phyloP scores from a whole-genome alignment of 1,284 basidiomycete species.

The Trichosporon sp. region DNA sequence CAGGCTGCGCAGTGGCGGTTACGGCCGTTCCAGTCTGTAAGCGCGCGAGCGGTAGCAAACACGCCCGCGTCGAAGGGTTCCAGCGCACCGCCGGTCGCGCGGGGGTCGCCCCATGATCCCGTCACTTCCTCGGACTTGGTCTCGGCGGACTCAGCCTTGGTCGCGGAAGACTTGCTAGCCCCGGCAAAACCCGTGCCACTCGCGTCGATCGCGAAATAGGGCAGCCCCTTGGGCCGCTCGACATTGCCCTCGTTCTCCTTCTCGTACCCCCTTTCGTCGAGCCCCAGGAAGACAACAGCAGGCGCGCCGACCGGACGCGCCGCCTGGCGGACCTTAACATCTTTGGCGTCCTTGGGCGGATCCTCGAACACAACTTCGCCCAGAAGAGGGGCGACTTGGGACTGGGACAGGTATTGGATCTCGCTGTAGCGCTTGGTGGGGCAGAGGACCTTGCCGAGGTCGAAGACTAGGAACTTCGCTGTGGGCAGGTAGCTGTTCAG shows the following conservation, averaged over 20 bases:
- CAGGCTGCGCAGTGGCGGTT: slow-evolving; percentile 93
- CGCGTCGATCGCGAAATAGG: slow-evolving; percentile 79
- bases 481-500: slow-evolving; percentile 69
- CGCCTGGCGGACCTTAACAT: slow-evolving; percentile 62
- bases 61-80: slow-evolving; percentile 64
- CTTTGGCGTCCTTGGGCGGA: slow-evolving; percentile 35
- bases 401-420: slow-evolving; percentile 58
- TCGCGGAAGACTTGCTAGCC: slow-evolving; percentile 55
- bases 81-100: slow-evolving; percentile 62
- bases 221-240: slow-evolving; percentile 68
- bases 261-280: slow-evolving; percentile 66
- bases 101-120: slow-evolving; percentile 66
- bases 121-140: slow-evolving; percentile 56
- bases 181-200: slow-evolving; percentile 36
- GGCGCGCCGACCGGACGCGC: slow-evolving; percentile 64
- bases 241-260: slow-evolving; percentile 63
- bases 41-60: slow-evolving; percentile 72
- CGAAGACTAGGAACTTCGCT: slow-evolving; percentile 74
- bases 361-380: slow-evolving; percentile 50
- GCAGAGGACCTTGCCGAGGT: slow-evolving; percentile 51
- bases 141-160: slow-evolving; percentile 43
- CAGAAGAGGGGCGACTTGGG: slow-evolving; percentile 70
- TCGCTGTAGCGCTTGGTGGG: slow-evolving; percentile 59
- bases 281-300: slow-evolving; percentile 71
- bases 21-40: slow-evolving; percentile 86